Base-by-base conservation (phyloP, 2,329 filamentous ascomycete species). In the Penicillium sp. region DNA sequence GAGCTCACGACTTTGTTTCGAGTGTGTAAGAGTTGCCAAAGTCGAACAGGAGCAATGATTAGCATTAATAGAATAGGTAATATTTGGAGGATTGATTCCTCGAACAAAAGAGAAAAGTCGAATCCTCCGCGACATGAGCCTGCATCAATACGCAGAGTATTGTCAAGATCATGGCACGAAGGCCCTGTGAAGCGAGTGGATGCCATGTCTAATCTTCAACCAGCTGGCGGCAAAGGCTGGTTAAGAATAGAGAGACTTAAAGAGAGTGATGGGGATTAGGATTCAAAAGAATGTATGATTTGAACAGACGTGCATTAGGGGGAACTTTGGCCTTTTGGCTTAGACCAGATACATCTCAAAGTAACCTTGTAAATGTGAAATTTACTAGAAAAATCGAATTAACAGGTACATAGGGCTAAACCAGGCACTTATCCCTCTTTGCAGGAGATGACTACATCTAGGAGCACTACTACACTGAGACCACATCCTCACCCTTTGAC, bases 51-150 rank as follows among this genome's bases (percentile, higher is more conserved):
- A 36, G 67, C 58, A 21, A 69, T 44, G n/a, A 73, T 48, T 34
- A 75, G 57, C 24, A 75, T 66, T 45, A 77, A 55, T 2, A 62
- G 58, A 39, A 74, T 59, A 16, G 75, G 75, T 14, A 74, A 53
- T 27, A 75, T 66, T 18, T 66, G 63, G 44, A 77, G 62, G 34
- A 78, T 70, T 2, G 68, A 68, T 53, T 79, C 75, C 56, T 79
- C 75, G 52, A 78, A 78, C n/a, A 78, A 64, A 43, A 78, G 67
- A 21, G 76, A 76, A 56, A 78, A 78, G 53, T 78, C 76, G 56
- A 78, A 77, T 11, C 67, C 69, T 18, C 69, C 69, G 21, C 72
- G 69, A 66, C 74, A 76, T 38, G 63, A 60, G 18, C 60, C 54
- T 10, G 69, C 70, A 55, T 67, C 67, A 50, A 68, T 66, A 24